Conservation (phyloP, 108 stramenopile species). For the Cylindrotheca closterium region DNA sequence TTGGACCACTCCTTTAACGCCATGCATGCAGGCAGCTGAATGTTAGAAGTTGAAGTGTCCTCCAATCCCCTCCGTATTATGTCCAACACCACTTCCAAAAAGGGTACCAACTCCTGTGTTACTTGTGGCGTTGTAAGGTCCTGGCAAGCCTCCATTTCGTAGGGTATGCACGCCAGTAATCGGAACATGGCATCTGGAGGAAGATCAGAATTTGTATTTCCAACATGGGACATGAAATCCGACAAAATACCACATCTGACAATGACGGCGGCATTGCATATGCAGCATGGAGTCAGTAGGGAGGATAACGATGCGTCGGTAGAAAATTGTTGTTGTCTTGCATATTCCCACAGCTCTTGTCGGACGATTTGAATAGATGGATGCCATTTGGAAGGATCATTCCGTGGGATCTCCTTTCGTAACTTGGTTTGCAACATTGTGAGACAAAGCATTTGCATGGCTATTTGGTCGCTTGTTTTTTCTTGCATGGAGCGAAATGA, state of each 20-base stretch:
- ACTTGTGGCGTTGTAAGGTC: slow-evolving; percentile 20
- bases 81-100: slow-evolving; percentile 26
- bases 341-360: slow-evolving; percentile 17
- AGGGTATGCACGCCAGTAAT: slow-evolving; percentile 25
- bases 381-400: not conserved
- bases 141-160: slow-evolving; percentile 26
- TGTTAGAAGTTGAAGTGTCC: not conserved
- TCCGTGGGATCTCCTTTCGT: slow-evolving; percentile 14
- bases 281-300: slow-evolving; percentile 19
- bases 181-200: slow-evolving; percentile 7
- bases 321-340: slow-evolving; percentile 2
- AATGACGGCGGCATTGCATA: slow-evolving; percentile 26
- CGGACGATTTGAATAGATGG: slow-evolving; percentile 2
- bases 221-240: slow-evolving; percentile 18
- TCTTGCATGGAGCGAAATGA: not conserved
- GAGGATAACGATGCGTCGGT: slow-evolving; percentile 1
- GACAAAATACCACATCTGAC: slow-evolving; percentile 14
- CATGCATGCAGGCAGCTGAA: slow-evolving; percentile 23
- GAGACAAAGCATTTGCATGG: slow-evolving; percentile 37
- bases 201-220: not conserved
- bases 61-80: slow-evolving; percentile 8
- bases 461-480: slow-evolving; percentile 11
- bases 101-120: slow-evolving; percentile 11
- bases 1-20: slow-evolving; percentile 32
- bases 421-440: slow-evolving; percentile 35